These are phyloP conservation scores for Rhytidhysteron rufulum DNA, from an alignment of 2,329 filamentous ascomycete genomes.

Conservation along the genomic window DNA sequence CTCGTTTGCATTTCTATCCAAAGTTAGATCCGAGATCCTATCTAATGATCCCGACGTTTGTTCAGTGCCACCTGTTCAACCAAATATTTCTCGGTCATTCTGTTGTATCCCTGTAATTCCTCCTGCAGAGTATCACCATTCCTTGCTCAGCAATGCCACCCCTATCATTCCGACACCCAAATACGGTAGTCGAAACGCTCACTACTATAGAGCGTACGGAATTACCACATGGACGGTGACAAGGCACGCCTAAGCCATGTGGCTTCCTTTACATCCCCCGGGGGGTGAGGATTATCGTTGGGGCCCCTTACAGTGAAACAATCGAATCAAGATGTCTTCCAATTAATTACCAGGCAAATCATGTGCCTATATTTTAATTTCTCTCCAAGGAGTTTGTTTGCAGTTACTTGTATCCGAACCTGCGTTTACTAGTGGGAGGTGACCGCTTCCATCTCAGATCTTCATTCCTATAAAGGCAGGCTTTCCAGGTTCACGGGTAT, in stretches of 20 bases:
- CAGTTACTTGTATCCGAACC: conserved; percentile 3
- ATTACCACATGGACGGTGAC: not conserved
- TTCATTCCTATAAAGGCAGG: conserved; percentile 9
- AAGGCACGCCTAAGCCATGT: conserved; percentile 1
- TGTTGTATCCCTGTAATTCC: too few relatives aligned
- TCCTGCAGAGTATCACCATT: not conserved
- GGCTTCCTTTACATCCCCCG: not conserved
- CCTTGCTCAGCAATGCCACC: not conserved
- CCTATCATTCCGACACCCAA: not conserved
- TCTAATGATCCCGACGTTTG: too few relatives aligned
- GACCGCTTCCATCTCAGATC: conserved; percentile 3
- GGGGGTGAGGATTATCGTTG: too few relatives aligned
- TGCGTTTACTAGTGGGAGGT: too few relatives aligned
- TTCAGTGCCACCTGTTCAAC: not conserved
- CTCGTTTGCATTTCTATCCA: too few relatives aligned
- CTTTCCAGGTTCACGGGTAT: conserved; percentile 4
- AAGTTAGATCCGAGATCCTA: too few relatives aligned
- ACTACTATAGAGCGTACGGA: not conserved
- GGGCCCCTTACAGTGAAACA: too few relatives aligned
- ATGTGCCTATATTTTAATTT: conserved; percentile 5
- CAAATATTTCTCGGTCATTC: not conserved
- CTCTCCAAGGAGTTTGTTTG: not conserved
- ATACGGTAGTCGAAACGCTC: not conserved
- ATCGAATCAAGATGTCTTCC: not conserved
- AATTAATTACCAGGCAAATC: conserved; percentile 3